A percentile compares a stretch with the other conserved stretches of the same genome.
Evolutionary conservation across 2,329 filamentous ascomycete species (phyloP).

Genomic region (Colletotrichum tropicale): DNA sequence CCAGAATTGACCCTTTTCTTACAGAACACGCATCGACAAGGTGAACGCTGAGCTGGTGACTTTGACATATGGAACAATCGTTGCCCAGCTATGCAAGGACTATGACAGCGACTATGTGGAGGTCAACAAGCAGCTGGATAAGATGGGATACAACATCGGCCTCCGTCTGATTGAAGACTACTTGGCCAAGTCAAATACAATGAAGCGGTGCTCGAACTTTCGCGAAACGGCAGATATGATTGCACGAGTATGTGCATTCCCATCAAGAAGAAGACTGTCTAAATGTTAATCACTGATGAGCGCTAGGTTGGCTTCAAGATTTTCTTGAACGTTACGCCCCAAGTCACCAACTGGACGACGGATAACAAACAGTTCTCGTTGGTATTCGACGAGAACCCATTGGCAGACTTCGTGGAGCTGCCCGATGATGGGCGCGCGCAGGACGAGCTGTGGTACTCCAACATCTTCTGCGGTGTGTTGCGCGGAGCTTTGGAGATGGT

Average conservation of each 20-base stretch:
- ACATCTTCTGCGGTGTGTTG: constrained; percentile 92
- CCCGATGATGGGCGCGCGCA: constrained; percentile 95
- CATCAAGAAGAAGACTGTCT: neutral
- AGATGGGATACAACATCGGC: constrained; percentile 99
- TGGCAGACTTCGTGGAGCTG: constrained; percentile 96
- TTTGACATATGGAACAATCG: constrained; percentile 96
- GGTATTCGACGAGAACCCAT: constrained; percentile 94
- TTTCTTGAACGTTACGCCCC: constrained; percentile 94
- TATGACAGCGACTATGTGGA: constrained; percentile 93
- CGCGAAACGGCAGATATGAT: constrained; percentile 97
- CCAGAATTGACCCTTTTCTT: constrained; percentile 25
- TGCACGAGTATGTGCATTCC: constrained; percentile 68
- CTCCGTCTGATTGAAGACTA: constrained; percentile 97
- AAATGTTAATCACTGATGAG: constrained; percentile 22
- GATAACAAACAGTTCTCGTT: constrained; percentile 97
- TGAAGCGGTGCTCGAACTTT: constrained; percentile 90
- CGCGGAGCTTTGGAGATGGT: constrained; percentile 96
- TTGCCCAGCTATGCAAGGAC: constrained; percentile 95
- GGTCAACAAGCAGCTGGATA: constrained; percentile 97
- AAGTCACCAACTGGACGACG: constrained; percentile 92
- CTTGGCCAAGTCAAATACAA: constrained; percentile 90
- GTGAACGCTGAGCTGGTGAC: constrained; percentile 98
- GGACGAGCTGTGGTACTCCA: constrained; percentile 98
- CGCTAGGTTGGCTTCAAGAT: constrained; percentile 95
- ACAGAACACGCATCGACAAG: constrained; percentile 92